Evolutionary conservation across 192 early-diverging fungal genomes (phyloP).

Genomic region (Borealophlyctis nickersoniae): DNA sequence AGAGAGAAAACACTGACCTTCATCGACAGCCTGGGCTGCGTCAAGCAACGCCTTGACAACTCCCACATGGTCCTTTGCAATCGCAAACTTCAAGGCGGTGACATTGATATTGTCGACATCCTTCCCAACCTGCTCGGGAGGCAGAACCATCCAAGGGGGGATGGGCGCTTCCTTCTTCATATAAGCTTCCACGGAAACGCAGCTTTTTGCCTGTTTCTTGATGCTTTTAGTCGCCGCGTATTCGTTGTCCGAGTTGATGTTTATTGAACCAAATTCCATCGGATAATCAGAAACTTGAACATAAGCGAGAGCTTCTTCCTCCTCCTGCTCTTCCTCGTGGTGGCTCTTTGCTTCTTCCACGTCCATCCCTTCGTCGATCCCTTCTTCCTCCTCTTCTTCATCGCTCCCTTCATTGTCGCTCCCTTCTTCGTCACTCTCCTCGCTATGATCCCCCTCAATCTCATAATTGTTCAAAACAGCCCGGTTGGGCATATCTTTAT

Average conservation of each 20-base stretch:
- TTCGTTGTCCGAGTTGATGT: background rate
- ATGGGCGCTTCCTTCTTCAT: background rate
- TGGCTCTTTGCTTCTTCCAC: background rate
- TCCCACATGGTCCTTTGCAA: background rate
- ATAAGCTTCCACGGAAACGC: background rate
- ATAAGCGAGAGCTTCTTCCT: background rate
- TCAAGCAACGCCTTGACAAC: background rate
- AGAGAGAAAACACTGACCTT: no score
- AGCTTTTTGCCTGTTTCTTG: background rate
- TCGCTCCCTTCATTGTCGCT: background rate
- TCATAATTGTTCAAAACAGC: background rate
- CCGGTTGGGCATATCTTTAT: background rate
- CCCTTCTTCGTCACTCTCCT: background rate
- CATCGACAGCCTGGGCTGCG: no score
- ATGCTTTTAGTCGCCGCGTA: no score
- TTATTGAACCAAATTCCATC: background rate
- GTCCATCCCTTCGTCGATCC: background rate
- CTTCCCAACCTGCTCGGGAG: no score
- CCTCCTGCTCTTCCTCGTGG: background rate
- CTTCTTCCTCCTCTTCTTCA: constrained; percentile 1
- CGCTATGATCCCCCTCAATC: background rate
- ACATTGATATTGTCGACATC: no score
- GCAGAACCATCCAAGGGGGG: no score
- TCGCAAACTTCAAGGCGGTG: background rate
- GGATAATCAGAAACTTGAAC: background rate